Evolutionary conservation across 805 yeast species (phyloP), one percentile per base, ranked within the genome.

Genomic region (Cyberlindnera veronae): DNA sequence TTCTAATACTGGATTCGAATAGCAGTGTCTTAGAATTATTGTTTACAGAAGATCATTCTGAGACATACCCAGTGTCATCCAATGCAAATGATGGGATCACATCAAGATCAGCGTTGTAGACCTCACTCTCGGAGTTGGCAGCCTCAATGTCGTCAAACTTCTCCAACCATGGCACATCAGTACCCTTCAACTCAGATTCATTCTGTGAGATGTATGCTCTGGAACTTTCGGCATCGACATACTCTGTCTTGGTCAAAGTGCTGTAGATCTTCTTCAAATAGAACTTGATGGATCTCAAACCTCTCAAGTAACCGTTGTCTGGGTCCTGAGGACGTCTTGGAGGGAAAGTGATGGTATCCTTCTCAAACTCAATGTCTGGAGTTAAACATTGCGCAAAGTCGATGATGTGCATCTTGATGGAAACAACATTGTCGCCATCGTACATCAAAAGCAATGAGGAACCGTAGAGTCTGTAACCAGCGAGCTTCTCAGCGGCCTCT

Each of bases 381-480:
- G 88, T 84, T 13, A 88, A 82, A 55, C 95, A 84, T 58, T 90
- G 95, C 1, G 98, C 98, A 71, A 93, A 93, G 64, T 93, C 99
- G 51, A 93, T 93, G 40, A 95, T 74, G 47, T 89, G 77, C n/a
- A 89, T 78, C 45, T 61, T 63, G 27, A 65, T 62, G 1, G 48
- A 40, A 6, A 50, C 51, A 19, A 48, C 43, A 35, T 49, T 54
- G 4, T 63, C 68, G 11, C 89, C 95, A 57, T 93, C 98, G 61
- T 91, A 91, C 81, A 93, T 87, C 50, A 93, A 69, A 50, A 93
- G 68, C 42, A 93, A 68, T 6, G 95, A 84, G 1, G 96, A 84
- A 1, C 99, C 99, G 61, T 93, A 93, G 55, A 93, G 72, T 46
- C 99, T 69, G 61, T 89, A 93, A 8, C 91, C 90, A 13, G 68